Base-by-base conservation (phyloP, 108 stramenopile species). In the Nitzschia sp. region DNA sequence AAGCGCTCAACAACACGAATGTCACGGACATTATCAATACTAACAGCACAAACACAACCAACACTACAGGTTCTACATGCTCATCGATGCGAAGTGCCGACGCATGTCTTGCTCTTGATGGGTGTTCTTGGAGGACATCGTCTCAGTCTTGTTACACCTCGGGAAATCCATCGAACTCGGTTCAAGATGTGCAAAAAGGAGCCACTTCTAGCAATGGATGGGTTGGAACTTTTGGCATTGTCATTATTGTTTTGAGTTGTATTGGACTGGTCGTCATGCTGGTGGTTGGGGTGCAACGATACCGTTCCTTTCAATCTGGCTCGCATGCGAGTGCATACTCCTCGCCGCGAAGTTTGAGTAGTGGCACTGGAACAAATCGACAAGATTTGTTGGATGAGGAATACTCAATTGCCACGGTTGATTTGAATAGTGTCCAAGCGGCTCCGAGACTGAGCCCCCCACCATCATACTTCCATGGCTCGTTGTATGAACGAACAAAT, bases 91-190 rank as follows among this genome's bases (percentile, higher is more conserved):
- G 53, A 17, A 54, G 22, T 2, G 11, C 12, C 12, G 53, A 54
- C 21, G 20, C 20, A 5, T 54, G 53, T 54, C 22, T 54, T 17
- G 20, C 53, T 12, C 21, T 54, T 12, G 22, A 20, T 54, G 53
- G 25, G 3, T 54, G 53, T 54, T 12, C 12, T 2, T 54, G 53
- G 53, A 20, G 53, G 20, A 24, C n/a, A 1, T 20, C 53, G 5
- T 24, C n/a, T 0, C 53, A 54, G 6, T 54, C 53, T 54, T 54
- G 53, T 22, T 22, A 54, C 21, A 24, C 53, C 53, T 24, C 20
- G 22, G 20, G 20, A 54, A 54, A 6, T 54, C 20, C 20, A 22
- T 19, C 22, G 1, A 22, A 21, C 53, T 12, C 22, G 20, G 53
- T 22, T 2, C 53, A 50, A 19, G 29, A 34, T 34, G 29, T 34